Base-by-base conservation (phyloP, 768 basidiomycete species). In the Hemileccinum impolitum region DNA sequence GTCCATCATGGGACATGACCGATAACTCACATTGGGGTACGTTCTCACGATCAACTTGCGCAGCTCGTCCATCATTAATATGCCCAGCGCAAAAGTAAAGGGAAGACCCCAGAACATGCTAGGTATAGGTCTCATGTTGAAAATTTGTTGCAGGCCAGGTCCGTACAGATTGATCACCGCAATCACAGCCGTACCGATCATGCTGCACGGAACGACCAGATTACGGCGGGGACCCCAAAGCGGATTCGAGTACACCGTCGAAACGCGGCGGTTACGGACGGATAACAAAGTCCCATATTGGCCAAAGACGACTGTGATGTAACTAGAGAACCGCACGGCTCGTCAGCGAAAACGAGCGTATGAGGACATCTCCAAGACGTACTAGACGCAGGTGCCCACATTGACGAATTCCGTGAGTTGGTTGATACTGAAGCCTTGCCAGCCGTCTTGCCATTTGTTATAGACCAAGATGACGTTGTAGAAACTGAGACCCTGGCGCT, bases 41-140 rank as follows among this genome's bases (percentile, higher is more conserved):
- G 69, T 64, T 55, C 75, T 62, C 48, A 75, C 75, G 32, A 76
- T 56, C 45, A 74, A 52, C 61, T 78, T 78, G 44, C 77, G 65
- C 15, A 67, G 38, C 55, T 78, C 76, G 49, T 78, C 77, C 62
- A 77, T 64, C 0, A 60, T 54, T 52, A 78, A 53, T 15, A 77
- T 72, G 0, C 69, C 73, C 10, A 71, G 17, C 25, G 73, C 76
- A 43, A 77, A 73, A 0, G 60, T 46, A 41, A 75, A 67, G 0
- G 76, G 74, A 18, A 74, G 51, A 5, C 70, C 65, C 75, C 76
- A 77, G 54, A 72, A 77, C 60, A 72, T 70, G 30, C 68, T 62
- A 3, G 72, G 74, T 15, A 76, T 72, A 0, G 73, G 70, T 11
- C 69, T 58, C 14, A 71, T 77, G 6, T 43, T 42, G 49, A 75